Conservation (phyloP, 768 basidiomycete species). For the Suillus cothurnatus region DNA sequence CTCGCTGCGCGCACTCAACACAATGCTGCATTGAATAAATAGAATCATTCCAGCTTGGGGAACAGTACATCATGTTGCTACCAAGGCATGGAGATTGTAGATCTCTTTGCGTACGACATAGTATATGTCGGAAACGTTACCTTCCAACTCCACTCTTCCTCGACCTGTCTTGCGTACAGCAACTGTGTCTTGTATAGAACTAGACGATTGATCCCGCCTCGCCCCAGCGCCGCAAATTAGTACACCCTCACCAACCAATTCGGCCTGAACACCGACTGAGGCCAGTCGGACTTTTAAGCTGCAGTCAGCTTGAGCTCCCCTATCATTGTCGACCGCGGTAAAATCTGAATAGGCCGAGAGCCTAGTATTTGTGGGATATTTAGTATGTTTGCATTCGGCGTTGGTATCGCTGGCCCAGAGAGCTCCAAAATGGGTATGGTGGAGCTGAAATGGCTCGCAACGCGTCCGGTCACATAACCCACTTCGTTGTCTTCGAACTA, state of each 20-base stretch:
- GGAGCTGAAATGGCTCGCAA: slow-evolving; percentile 82
- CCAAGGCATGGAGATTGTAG: slow-evolving; percentile 87
- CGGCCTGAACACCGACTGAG: slow-evolving; percentile 78
- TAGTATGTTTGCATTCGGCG: slow-evolving; percentile 26
- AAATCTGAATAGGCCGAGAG: slow-evolving; percentile 60
- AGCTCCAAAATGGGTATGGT: slow-evolving; percentile 89
- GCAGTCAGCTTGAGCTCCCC: slow-evolving; percentile 93
- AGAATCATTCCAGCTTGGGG: neutral
- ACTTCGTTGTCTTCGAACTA: slow-evolving; percentile 99
- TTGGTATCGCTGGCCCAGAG: slow-evolving; percentile 36
- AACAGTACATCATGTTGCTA: slow-evolving; percentile 54
- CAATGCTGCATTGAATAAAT: neutral
- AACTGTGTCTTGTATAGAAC: slow-evolving; percentile 65
- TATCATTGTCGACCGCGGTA: slow-evolving; percentile 94
- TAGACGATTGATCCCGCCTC: slow-evolving; percentile 42
- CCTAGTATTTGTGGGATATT: slow-evolving; percentile 53
- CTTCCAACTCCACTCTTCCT: slow-evolving; percentile 88
- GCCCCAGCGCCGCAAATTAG: slow-evolving; percentile 79
- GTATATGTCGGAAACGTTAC: slow-evolving; percentile 85
- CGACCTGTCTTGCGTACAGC: slow-evolving; percentile 86
- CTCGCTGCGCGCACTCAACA: neutral
- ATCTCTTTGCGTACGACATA: slow-evolving; percentile 88
- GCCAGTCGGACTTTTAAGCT: slow-evolving; percentile 81
- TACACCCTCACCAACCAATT: slow-evolving; percentile 97
- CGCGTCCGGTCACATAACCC: slow-evolving; percentile 87